Evolutionary conservation across 2,329 filamentous ascomycete species (phyloP).

Genomic region (Eutypella sp.): DNA sequence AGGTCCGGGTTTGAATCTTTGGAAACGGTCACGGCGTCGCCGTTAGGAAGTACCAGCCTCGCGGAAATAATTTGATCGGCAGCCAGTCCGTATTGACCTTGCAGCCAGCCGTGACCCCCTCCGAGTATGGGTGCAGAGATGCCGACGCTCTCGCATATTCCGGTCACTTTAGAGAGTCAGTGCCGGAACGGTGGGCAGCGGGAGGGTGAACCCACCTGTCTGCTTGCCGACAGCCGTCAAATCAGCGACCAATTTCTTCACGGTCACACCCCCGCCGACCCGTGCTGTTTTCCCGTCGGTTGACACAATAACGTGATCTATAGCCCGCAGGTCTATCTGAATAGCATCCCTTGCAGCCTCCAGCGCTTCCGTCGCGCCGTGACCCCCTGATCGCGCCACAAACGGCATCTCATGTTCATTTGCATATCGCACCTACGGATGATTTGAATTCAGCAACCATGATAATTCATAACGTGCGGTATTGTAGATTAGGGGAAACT

Average conservation of each 20-base stretch:
- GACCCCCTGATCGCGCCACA: conserved; percentile 18
- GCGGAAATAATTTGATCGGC: conserved; percentile 16
- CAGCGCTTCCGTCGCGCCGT: conserved; percentile 18
- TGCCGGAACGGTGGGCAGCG: background rate
- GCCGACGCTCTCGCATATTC: conserved; percentile 5
- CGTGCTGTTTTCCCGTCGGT: conserved; percentile 23
- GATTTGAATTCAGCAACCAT: background rate
- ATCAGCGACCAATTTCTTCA: conserved; percentile 20
- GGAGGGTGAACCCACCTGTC: conserved; percentile 8
- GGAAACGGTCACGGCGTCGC: conserved; percentile 13
- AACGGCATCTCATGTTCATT: conserved; percentile 14
- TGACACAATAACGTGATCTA: conserved; percentile 23
- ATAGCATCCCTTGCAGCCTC: conserved; percentile 13
- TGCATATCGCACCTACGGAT: conserved; percentile 15
- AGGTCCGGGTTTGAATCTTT: conserved; percentile 22
- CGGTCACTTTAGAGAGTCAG: conserved; percentile 2
- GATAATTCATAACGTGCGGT: background rate
- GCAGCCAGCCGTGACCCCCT: conserved; percentile 13
- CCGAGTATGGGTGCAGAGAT: conserved; percentile 3
- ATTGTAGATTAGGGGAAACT: background rate
- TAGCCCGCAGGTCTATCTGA: conserved; percentile 18
- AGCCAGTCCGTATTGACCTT: conserved; percentile 15
- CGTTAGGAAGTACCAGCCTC: conserved; percentile 10
- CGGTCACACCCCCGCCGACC: conserved; percentile 26
- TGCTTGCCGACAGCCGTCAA: conserved; percentile 26